phyloP scores from a whole-genome alignment of 2,329 filamentous ascomycete genomes.

The Colletotrichum plurivorum region DNA sequence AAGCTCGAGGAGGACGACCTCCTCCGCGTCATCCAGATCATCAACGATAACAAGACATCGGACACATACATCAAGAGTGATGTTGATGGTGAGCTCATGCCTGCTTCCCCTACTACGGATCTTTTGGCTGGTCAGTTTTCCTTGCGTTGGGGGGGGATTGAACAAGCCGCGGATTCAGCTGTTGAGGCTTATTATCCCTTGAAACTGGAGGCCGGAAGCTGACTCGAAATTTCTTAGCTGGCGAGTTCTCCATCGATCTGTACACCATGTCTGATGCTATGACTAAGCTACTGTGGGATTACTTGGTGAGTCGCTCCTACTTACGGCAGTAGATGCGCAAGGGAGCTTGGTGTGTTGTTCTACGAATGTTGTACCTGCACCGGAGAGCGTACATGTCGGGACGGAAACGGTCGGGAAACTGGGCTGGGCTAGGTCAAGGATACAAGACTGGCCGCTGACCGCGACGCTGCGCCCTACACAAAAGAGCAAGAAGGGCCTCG shows the following conservation, averaged over 20 bases:
- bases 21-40: slow-evolving; percentile 95
- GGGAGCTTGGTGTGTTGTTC: neutral
- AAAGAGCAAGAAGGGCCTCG: slow-evolving; percentile 59
- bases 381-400: neutral
- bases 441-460: slow-evolving; percentile 35
- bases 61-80: slow-evolving; percentile 99
- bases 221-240: slow-evolving; percentile 67
- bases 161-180: slow-evolving; percentile 21
- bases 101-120: slow-evolving; percentile 35
- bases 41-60: slow-evolving; percentile 95
- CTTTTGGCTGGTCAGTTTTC: slow-evolving; percentile 40
- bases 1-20: slow-evolving; percentile 94
- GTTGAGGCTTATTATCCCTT: neutral
- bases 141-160: slow-evolving; percentile 28
- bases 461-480: slow-evolving; percentile 21
- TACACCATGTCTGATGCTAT: slow-evolving; percentile 95
- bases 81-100: slow-evolving; percentile 81
- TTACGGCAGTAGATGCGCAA: slow-evolving; percentile 21
- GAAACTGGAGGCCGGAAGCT: slow-evolving; percentile 52
- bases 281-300: slow-evolving; percentile 96
- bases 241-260: slow-evolving; percentile 97
- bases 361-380: slow-evolving; percentile 12
- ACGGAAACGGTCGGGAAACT: too few relatives aligned
- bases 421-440: neutral
- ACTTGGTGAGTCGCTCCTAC: slow-evolving; percentile 62